phyloP scores from a whole-genome alignment of 805 yeast species.

The Millerozyma miso region DNA sequence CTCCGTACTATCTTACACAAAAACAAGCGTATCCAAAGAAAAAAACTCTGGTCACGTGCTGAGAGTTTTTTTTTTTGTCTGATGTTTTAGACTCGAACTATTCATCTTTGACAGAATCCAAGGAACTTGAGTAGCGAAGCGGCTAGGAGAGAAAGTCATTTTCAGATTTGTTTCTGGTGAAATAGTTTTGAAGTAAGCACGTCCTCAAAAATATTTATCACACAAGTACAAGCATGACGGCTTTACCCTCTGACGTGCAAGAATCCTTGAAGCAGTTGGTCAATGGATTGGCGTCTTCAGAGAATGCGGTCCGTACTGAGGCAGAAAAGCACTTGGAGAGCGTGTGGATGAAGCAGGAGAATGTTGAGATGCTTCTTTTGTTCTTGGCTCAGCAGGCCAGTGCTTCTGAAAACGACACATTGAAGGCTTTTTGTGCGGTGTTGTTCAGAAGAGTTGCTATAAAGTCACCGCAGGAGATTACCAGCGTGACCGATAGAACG shows the following conservation, averaged over 20 bases:
- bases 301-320: conserved; percentile 65
- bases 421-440: conserved; percentile 76
- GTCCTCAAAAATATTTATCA: neutral
- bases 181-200: neutral
- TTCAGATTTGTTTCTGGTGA: neutral
- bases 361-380: conserved; percentile 65
- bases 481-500: conserved; percentile 69
- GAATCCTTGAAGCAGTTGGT: conserved; percentile 53
- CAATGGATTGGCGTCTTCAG: conserved; percentile 69
- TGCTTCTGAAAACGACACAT: conserved; percentile 47
- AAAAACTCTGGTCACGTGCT: neutral
- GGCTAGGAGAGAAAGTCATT: neutral
- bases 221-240: conserved; percentile 25
- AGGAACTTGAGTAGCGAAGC: neutral
- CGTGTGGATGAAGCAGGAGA: conserved; percentile 69
- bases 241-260: conserved; percentile 59
- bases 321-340: conserved; percentile 73
- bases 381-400: conserved; percentile 81
- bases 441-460: conserved; percentile 83
- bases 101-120: neutral
- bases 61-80: neutral
- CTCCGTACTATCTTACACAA: neutral
- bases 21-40: neutral
- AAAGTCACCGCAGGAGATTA: conserved; percentile 66
- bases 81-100: neutral